Conservation (phyloP, 495 filamentous ascomycete species). For the Daldinia caldariorum region DNA sequence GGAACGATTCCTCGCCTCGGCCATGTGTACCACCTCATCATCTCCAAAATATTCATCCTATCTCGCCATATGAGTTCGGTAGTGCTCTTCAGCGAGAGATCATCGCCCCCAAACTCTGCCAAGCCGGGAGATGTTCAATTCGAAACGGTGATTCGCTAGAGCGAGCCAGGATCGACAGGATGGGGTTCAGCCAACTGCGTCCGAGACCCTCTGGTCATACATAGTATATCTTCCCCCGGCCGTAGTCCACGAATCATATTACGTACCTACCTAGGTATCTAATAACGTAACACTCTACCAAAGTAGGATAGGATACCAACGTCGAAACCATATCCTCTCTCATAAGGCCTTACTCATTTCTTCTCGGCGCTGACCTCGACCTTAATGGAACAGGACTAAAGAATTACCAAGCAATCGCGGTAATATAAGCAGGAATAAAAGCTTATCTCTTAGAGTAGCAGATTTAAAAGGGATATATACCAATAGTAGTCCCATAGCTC, state of each 20-base stretch:
- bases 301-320: neutral
- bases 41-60: slow-evolving; percentile 16
- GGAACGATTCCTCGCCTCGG: slow-evolving; percentile 4
- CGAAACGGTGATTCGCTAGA: slow-evolving; percentile 38
- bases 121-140: slow-evolving; percentile 46
- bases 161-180: slow-evolving; percentile 21
- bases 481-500: neutral
- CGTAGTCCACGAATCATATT: slow-evolving; percentile 19
- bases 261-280: no score
- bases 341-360: neutral
- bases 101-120: slow-evolving; percentile 34
- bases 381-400: neutral
- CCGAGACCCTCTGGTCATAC: neutral
- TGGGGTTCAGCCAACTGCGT: slow-evolving; percentile 37
- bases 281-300: neutral
- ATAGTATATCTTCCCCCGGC: slow-evolving; percentile 6
- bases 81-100: slow-evolving; percentile 25
- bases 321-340: neutral
- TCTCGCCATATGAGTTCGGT: slow-evolving; percentile 5
- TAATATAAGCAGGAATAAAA: slow-evolving; percentile 33
- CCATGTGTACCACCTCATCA: slow-evolving; percentile 25
- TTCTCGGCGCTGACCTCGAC: neutral
- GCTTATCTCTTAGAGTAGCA: slow-evolving; percentile 21
- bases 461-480: neutral
- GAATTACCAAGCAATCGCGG: slow-evolving; percentile 12